Base-by-base conservation (phyloP, 768 basidiomycete species). In the Trametes cinnabarina region DNA sequence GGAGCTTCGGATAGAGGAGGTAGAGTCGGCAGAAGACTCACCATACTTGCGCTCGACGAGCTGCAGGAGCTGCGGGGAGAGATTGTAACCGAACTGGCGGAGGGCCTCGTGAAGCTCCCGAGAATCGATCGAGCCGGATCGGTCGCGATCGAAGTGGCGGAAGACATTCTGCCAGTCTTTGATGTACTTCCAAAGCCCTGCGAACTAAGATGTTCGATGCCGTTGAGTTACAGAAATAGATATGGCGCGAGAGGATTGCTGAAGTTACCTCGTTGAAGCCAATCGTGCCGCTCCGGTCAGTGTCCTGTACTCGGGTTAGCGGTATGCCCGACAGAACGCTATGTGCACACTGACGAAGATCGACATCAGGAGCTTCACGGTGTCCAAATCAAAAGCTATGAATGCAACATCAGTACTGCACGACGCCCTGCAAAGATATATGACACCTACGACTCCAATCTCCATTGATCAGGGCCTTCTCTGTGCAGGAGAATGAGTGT, bases 161-260 rank as follows among this genome's bases (percentile, higher is more conserved):
- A 92, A 93, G 55, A 90, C 85, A 56, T 84, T 83, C 74, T 92
- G 89, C 91, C 90, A 92, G 70, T 92, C 89, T 81, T 88, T 85
- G 81, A 91, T 85, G 71, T 90, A 91, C 66, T 87, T 86, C 87
- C 88, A 93, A 22, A 92, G 80, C 4, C 88, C 88, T 43, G 81
- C 66, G 66, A 92, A 94, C 83, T 74, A 62, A 28, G 26, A 17
- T 14, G 19, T 22, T n/a, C n/a, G n/a, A n/a, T n/a, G n/a, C n/a
- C n/a, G n/a, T n/a, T n/a, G n/a, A n/a, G n/a, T n/a, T n/a, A n/a
- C n/a, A n/a, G n/a, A n/a, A n/a, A n/a, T n/a, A n/a, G n/a, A n/a
- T n/a, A n/a, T n/a, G n/a, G n/a, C n/a, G n/a, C n/a, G n/a, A n/a
- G n/a, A n/a, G n/a, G n/a, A n/a, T 32, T 32, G 11, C 6, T 32